Evolutionary conservation across 768 basidiomycete species (phyloP).

Genomic region (Boletus fagicola): DNA sequence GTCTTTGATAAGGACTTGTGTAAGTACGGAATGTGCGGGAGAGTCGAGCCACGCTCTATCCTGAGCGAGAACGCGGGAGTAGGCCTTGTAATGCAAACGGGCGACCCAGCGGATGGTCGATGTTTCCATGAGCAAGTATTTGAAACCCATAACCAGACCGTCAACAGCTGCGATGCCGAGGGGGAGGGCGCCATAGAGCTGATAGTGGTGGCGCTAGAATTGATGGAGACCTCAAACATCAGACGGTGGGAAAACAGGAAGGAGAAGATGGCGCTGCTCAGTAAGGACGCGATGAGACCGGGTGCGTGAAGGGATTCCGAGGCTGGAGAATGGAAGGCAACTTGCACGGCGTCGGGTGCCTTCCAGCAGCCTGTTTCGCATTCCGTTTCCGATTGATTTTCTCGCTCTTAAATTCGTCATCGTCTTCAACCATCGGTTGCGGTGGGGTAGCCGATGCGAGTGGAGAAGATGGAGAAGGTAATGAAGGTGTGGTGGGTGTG

Average conservation of each 20-base stretch:
- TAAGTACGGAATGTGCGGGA: constrained; percentile 55
- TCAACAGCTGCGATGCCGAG: constrained; percentile 74
- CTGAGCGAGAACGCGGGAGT: constrained; percentile 63
- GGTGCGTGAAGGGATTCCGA: no score
- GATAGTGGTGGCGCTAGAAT: constrained; percentile 64
- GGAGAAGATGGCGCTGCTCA: no score
- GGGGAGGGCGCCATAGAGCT: constrained; percentile 72
- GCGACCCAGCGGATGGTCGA: constrained; percentile 75
- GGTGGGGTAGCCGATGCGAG: no score
- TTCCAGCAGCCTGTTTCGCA: no score
- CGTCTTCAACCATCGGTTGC: no score
- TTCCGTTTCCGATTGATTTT: no score
- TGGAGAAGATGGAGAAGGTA: no score
- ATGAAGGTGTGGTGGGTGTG: no score
- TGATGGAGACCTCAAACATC: constrained; percentile 70
- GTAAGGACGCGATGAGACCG: no score
- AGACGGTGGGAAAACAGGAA: constrained; percentile 34
- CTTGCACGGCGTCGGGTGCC: no score
- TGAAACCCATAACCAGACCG: constrained; percentile 69
- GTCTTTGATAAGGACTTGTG: constrained; percentile 82
- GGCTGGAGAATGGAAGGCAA: no score
- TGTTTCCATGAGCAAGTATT: constrained; percentile 80
- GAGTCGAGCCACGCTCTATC: constrained; percentile 88
- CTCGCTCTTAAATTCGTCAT: no score
- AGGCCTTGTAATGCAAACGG: constrained; percentile 53